Base-by-base conservation (phyloP, 352 stramenopile genomes). In the Pythium plurisporium region DNA sequence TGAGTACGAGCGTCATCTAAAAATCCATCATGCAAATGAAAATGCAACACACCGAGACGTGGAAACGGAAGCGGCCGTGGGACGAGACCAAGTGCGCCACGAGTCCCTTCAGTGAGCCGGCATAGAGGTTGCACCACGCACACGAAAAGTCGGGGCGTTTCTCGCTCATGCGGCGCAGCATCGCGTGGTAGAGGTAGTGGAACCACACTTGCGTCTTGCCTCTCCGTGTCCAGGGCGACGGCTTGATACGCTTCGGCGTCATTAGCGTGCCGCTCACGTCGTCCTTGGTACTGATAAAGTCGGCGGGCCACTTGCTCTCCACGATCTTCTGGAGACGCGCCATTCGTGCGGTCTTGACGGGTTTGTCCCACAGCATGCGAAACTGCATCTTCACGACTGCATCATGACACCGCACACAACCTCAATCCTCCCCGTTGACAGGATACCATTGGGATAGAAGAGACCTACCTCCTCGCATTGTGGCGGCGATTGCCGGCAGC, bases 121-220 rank as follows among this genome's bases (percentile, higher is more conserved):
- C 76, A 42, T 83, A 91, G 69, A 92, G 78, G 64, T 92, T 88
- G 61, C 84, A 94, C 80, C 76, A 94, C 34, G 81, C 74, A 31
- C 84, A 94, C 19, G 79, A 87, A 59, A 87, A 89, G 29, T 94
- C 84, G 8, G 61, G 73, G n/a, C 82, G 78, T 57, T 91, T 90
- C 53, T 94, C 82, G 49, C 78, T 94, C 77, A 87, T 79, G 55
- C 81, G 71, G 14, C 83, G 77, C 40, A 94, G 64, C 71, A 91
- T 84, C 40, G 58, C 79, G 70, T 94, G 81, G 53, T 91, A 94
- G 12, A 94, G 71, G 53, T 80, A 94, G 59, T 94, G 83, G 43
- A 89, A 94, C 77, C 79, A 91, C 25, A 67, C 58, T 7, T 50
- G 58, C 14, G 59, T 62, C 27, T 54, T 55, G 17, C 54, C 59